Evolutionary conservation across 768 basidiomycete species (phyloP), one percentile per base, ranked within the genome.

Genomic region (Dentipellis fragilis): DNA sequence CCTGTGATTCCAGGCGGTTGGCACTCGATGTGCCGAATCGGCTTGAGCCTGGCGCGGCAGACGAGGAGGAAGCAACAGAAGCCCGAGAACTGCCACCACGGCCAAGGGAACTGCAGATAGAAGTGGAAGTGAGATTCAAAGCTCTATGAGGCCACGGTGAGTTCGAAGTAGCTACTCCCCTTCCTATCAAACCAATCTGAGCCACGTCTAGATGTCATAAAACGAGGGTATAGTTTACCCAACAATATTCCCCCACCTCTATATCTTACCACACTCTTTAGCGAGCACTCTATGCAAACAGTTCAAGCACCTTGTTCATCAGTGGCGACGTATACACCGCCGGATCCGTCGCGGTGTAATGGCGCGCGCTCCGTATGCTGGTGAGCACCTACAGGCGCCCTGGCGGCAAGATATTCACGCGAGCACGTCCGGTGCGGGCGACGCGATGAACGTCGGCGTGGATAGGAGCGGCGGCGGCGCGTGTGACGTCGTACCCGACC

Each of bases 401-500:
- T 5, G 62, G 54, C 63, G 76, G 71, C 63, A 89, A 81, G 67
- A 89, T 91, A 66, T 84, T 73, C 49, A 85, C 74, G 72, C 72
- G 0, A 78, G 57, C 12, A 81, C 75, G 21, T 71, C 64, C 2
- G 86, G 84, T 2, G 78, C 65, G 23, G 72, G 67, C 0, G 83
- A 84, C 14, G 73, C 74, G 56, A 89, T 74, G 63, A 82, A 89
- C 62, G 76, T 73, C 0, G 85, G 85, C 2, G 71, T 58, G 4
- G 66, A 52, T 67, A 76, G 78, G 68, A 77, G 79, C 3, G 84
- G 76, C 52, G 87, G 65, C 2, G 87, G 80, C 1, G 70, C 61
- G 66, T 93, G 90, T 0, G 69, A 75, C 80, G 62, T 92, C 90
- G 64, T 92, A 89, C 1, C 89, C 90, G 8, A 80, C 68, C 2